A percentile compares a stretch with the other conserved stretches of the same genome.
Conservation (phyloP, 192 early-diverging fungal species). For the Fimicolochytrium jonesii region DNA sequence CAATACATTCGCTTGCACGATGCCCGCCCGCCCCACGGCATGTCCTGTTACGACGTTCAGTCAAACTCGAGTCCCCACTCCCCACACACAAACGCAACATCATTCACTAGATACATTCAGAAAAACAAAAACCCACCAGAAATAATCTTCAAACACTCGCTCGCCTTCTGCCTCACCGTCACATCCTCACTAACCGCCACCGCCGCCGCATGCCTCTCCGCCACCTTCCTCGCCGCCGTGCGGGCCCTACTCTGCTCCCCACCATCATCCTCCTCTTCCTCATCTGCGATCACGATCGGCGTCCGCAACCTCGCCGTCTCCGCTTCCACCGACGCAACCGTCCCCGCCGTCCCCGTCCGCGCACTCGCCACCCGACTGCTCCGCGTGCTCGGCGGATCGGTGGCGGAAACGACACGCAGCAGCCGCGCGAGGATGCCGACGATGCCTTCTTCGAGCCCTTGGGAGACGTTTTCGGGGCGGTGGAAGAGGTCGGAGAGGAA, state of each 20-base stretch:
- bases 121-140: conserved; percentile 21
- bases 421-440: conserved; percentile 30
- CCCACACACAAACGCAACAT: conserved; percentile 1
- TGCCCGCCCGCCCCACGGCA: conserved; percentile 39
- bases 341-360: no score
- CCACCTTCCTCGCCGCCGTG: no score
- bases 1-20: conserved; percentile 18
- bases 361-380: no score
- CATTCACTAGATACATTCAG: conserved; percentile 1
- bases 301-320: no score
- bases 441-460: conserved; percentile 36
- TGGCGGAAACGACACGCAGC: no score
- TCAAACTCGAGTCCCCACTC: not conserved
- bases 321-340: no score
- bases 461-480: conserved; percentile 40
- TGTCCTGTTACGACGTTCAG: conserved; percentile 26
- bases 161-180: conserved; percentile 43
- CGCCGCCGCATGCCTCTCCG: no score
- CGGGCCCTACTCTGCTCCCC: no score
- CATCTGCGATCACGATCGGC: no score
- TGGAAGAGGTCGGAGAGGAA: conserved; percentile 46
- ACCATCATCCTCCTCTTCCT: no score
- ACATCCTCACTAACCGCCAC: conserved; percentile 34
- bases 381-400: no score
- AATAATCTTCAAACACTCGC: conserved; percentile 42